Evolutionary conservation across 352 stramenopile genomes (phyloP).

Genomic region (Hyaloperonospora arabidopsidis): DNA sequence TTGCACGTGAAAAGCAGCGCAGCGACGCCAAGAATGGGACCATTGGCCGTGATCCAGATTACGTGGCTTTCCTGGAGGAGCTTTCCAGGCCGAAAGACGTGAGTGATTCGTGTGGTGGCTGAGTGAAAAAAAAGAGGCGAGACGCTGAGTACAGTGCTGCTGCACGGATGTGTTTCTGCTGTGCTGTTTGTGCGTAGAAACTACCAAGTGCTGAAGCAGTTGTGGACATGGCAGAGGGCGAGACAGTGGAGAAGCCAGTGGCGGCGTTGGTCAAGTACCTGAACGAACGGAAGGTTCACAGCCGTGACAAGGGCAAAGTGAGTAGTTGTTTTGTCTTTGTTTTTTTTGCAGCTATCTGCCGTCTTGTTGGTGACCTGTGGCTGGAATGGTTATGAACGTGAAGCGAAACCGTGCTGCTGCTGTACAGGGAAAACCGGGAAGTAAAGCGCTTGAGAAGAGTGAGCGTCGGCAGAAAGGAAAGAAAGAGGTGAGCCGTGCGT

Average conservation of each 20-base stretch:
- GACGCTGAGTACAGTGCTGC: no score
- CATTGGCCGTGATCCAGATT: constrained; percentile 68
- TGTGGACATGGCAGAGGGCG: constrained; percentile 43
- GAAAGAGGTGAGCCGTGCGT: constrained; percentile 30
- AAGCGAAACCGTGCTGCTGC: constrained; percentile 1
- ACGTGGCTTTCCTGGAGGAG: constrained; percentile 63
- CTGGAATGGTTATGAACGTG: constrained; percentile 1
- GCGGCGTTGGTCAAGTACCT: constrained; percentile 75
- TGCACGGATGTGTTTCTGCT: constrained; percentile 1
- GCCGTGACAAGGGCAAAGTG: constrained; percentile 63
- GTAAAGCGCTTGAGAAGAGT: constrained; percentile 36
- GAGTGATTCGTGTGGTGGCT: constrained; percentile 3
- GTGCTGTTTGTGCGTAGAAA: constrained; percentile 36
- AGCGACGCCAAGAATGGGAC: constrained; percentile 72
- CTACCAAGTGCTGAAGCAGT: constrained; percentile 55
- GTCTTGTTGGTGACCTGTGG: neutral
- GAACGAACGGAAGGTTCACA: constrained; percentile 62
- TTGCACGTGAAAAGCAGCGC: constrained; percentile 70
- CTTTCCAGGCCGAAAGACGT: constrained; percentile 62
- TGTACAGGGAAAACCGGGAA: constrained; percentile 28
- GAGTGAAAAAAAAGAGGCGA: neutral
- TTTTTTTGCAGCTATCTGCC: neutral
- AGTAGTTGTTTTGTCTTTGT: constrained; percentile 1
- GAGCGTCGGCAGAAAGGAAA: constrained; percentile 35
- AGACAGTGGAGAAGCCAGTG: constrained; percentile 56